phyloP scores from a whole-genome alignment of 345 rosid species.

The Linum tenue region DNA sequence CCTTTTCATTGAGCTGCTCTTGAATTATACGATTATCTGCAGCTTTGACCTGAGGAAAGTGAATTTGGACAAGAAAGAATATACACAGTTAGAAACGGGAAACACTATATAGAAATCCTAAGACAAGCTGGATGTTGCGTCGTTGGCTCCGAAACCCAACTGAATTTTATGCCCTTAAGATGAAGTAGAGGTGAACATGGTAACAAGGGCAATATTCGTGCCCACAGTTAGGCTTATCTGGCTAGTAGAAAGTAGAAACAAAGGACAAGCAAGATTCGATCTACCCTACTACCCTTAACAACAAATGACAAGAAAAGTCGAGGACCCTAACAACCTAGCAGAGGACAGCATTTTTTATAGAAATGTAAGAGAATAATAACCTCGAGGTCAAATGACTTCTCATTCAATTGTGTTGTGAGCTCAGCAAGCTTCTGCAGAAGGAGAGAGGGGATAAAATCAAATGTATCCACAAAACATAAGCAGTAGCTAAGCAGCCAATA shows the following conservation, averaged over 20 bases:
- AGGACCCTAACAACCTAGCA: too few relatives aligned
- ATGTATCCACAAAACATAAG: conserved; percentile 10
- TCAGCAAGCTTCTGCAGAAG: conserved; percentile 65
- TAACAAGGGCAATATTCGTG: too few relatives aligned
- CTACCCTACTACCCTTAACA: too few relatives aligned
- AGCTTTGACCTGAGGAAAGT: conserved; percentile 63
- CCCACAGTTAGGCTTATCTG: too few relatives aligned
- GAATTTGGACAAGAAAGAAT: neutral
- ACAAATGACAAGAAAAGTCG: too few relatives aligned
- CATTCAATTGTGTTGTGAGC: conserved; percentile 69
- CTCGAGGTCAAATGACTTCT: conserved; percentile 93
- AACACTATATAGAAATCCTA: neutral
- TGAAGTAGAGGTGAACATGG: neutral
- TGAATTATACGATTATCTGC: conserved; percentile 87
- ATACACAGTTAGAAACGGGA: neutral
- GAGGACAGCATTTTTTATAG: too few relatives aligned
- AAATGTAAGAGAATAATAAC: conserved; percentile 30
- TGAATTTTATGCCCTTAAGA: neutral
- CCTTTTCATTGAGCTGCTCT: conserved; percentile 87
- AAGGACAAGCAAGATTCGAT: too few relatives aligned
- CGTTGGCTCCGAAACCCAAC: neutral
- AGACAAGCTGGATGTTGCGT: neutral
- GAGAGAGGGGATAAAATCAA: conserved; percentile 14
- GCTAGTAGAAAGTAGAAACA: too few relatives aligned
- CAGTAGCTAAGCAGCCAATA: conserved; percentile 9